Evolutionary conservation across 768 basidiomycete genomes (phyloP).

Genomic region (Tulasnella sp.): DNA sequence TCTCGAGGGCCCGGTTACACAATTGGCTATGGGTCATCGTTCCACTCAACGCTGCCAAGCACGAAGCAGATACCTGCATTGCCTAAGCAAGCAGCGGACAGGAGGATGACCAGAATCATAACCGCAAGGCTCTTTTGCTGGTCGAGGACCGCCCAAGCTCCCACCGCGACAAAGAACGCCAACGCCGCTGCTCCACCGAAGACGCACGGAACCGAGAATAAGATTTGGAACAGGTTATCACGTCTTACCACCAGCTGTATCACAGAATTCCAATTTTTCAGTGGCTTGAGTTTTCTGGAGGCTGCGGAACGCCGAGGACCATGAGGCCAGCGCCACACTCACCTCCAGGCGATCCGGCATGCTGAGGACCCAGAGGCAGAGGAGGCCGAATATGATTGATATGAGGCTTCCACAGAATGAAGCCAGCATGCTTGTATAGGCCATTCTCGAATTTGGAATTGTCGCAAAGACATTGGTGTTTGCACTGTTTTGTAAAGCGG

Average conservation of each 20-base stretch:
- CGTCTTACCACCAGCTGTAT: neutral
- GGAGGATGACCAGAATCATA: constrained; percentile 11
- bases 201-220: constrained; percentile 1
- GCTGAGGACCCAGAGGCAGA: constrained; percentile 3
- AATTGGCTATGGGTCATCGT: neutral
- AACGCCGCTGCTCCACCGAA: neutral
- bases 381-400: constrained; percentile 8
- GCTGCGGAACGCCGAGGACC: neutral
- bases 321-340: neutral
- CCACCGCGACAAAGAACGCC: constrained; percentile 7
- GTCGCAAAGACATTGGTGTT: constrained; percentile 6
- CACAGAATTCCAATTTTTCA: neutral
- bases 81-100: neutral
- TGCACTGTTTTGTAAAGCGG: neutral
- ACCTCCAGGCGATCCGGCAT: constrained; percentile 6
- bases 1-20: no score
- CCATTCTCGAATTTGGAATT: neutral
- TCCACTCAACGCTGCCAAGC: neutral
- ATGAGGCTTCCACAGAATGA: constrained; percentile 16
- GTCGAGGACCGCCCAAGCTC: constrained; percentile 4
- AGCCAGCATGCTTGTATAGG: neutral
- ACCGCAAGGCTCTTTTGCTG: neutral
- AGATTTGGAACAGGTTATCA: neutral
- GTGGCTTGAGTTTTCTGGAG: neutral
- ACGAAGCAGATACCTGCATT: constrained; percentile 15